These are phyloP conservation scores for Thermomucor indicae-seudaticae DNA, from an alignment of 371 early-diverging fungal genomes.

Conservation along the genomic window DNA sequence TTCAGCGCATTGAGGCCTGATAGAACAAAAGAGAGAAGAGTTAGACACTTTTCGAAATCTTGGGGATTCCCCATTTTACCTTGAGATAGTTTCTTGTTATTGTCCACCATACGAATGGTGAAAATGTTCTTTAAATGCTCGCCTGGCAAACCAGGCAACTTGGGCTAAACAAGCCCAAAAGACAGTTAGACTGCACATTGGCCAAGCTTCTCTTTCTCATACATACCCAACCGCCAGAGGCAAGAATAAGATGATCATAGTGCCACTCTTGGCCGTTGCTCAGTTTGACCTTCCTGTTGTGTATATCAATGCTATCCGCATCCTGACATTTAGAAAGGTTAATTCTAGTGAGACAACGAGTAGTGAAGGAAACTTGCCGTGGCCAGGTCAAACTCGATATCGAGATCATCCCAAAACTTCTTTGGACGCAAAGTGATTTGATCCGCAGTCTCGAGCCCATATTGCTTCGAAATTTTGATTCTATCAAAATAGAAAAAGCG, in stretches of 20 bases:
- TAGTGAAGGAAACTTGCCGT: conserved; percentile 19
- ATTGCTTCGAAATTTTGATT: conserved; percentile 44
- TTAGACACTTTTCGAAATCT: neutral
- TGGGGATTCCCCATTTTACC: conserved; percentile 5
- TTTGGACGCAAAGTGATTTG: conserved; percentile 33
- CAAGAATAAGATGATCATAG: conserved; percentile 30
- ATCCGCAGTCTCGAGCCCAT: conserved; percentile 22
- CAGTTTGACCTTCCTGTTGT: conserved; percentile 30
- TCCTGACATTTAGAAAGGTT: conserved; percentile 12
- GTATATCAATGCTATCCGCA: conserved; percentile 28
- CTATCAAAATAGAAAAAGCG: conserved; percentile 8
- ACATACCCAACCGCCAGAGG: conserved; percentile 15
- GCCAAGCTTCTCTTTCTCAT: too few species aligned
- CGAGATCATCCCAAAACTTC: conserved; percentile 30
- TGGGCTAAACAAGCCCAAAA: conserved; percentile 25
- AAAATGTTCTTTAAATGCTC: conserved; percentile 40
- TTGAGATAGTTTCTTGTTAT: conserved; percentile 35
- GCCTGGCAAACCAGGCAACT: conserved; percentile 33
- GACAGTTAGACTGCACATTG: neutral
- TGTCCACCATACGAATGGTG: conserved; percentile 33
- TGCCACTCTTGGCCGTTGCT: conserved; percentile 19
- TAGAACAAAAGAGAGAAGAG: neutral
- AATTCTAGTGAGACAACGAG: too few species aligned
- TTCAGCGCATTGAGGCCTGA: conserved; percentile 6
- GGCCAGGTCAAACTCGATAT: conserved; percentile 30